Conservation (phyloP, 1,284 basidiomycete genomes). For the Moesziomyces parantarcticus region DNA sequence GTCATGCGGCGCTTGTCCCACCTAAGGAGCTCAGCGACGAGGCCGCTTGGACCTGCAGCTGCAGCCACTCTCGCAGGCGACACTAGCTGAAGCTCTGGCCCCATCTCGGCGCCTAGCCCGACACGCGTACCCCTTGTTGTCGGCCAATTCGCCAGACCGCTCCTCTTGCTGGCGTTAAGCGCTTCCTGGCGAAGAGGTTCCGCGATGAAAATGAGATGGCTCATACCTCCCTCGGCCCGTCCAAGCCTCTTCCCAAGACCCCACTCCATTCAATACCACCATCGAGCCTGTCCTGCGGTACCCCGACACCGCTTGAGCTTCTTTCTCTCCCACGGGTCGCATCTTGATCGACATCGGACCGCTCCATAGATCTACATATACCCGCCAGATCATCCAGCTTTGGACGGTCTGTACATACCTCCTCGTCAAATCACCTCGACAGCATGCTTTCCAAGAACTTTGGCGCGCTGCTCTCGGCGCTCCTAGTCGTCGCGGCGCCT, state of each 20-base stretch:
- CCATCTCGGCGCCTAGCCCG: background rate
- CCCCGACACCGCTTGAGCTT: background rate
- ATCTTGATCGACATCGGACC: background rate
- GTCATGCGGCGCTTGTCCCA: background rate
- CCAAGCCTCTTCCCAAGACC: background rate
- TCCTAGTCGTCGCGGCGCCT: slow-evolving; percentile 9
- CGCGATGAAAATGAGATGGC: background rate
- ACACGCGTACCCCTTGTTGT: background rate
- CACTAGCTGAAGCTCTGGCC: no score
- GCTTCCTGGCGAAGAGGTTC: background rate
- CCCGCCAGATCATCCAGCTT: background rate
- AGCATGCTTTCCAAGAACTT: slow-evolving; percentile 27
- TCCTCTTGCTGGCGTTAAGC: no score
- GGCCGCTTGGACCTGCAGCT: slow-evolving; percentile 1
- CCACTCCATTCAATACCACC: background rate
- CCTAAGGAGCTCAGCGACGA: background rate
- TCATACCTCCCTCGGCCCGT: background rate
- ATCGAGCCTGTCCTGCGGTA: background rate
- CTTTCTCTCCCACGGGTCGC: background rate
- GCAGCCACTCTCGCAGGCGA: background rate
- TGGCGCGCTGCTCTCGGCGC: slow-evolving; percentile 12
- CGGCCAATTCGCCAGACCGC: background rate
- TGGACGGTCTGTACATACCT: background rate
- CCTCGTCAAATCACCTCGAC: background rate
- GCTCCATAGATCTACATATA: background rate